Evolutionary conservation across 2,329 filamentous ascomycete species (phyloP).

Genomic region (Aspergillus caelatus): DNA sequence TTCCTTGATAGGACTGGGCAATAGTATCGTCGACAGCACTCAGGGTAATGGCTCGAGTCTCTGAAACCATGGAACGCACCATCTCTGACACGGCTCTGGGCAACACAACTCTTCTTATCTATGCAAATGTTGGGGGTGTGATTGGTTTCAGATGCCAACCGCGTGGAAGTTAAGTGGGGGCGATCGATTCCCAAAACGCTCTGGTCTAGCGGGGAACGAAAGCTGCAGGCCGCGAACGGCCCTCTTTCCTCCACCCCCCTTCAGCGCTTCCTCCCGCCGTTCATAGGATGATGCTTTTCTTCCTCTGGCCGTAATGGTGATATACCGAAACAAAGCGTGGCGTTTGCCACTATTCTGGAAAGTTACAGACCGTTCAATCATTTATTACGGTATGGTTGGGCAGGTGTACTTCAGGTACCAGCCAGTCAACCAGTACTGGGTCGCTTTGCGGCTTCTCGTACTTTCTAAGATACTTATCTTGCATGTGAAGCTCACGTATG

Average conservation of each 20-base stretch:
- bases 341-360: conserved; percentile 1
- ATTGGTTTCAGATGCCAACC: conserved; percentile 1
- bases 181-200: not conserved
- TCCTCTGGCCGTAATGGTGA: not conserved
- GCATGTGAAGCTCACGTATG: not conserved
- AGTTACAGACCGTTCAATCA: not conserved
- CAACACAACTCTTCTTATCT: conserved; percentile 2
- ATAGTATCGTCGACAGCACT: not conserved
- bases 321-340: not conserved
- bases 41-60: not conserved
- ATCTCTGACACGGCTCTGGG: not conserved
- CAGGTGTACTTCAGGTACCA: not conserved
- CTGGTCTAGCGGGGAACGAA: not conserved
- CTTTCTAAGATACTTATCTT: not conserved
- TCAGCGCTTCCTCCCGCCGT: not conserved
- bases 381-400: not conserved
- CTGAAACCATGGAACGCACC: not conserved
- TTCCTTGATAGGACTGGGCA: not conserved
- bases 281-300: not conserved
- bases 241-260: not conserved
- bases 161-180: not conserved
- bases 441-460: not conserved
- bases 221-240: conserved; percentile 1
- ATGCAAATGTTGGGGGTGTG: not conserved
- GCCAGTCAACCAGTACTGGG: not conserved